Percentiles rank a stretch among this genome's conserved stretches.
phyloP scores from a whole-genome alignment of 495 filamentous ascomycete genomes.

The Xylaria telfairii region DNA sequence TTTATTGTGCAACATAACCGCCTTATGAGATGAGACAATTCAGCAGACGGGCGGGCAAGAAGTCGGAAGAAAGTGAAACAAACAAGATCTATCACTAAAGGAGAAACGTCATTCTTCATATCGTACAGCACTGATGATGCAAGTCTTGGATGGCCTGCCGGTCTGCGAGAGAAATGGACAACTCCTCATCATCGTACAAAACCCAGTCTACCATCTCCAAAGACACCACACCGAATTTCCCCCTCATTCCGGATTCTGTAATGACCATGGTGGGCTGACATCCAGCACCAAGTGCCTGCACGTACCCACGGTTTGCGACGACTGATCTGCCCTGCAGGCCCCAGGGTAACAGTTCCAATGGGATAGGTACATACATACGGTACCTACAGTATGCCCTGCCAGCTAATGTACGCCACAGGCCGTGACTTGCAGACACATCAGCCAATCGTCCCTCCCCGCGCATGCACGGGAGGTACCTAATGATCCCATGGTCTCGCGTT shows the following conservation, averaged over 20 bases:
- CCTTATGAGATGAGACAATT: not conserved
- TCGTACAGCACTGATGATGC: not conserved
- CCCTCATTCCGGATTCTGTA: not conserved
- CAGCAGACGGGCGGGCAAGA: not conserved
- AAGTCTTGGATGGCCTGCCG: not conserved
- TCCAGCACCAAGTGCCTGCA: not conserved
- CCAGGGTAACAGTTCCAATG: not conserved
- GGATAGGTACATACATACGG: no score
- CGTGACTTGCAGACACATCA: not conserved
- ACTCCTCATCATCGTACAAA: not conserved
- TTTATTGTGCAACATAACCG: not conserved
- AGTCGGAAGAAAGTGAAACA: not conserved
- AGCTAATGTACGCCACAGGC: not conserved
- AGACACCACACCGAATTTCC: not conserved
- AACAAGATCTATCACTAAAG: not conserved
- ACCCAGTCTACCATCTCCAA: not conserved
- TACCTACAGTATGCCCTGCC: slow-evolving; percentile 5
- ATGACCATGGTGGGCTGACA: not conserved
- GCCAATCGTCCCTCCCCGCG: not conserved
- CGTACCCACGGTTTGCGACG: not conserved
- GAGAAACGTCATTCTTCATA: not conserved
- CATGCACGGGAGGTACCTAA: not conserved
- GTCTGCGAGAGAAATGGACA: not conserved
- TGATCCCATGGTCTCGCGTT: slow-evolving; percentile 9
- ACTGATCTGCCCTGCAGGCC: not conserved